Evolutionary conservation across 164 flowering plant species (phyloP).

Genomic region (Protea cynaroides): DNA sequence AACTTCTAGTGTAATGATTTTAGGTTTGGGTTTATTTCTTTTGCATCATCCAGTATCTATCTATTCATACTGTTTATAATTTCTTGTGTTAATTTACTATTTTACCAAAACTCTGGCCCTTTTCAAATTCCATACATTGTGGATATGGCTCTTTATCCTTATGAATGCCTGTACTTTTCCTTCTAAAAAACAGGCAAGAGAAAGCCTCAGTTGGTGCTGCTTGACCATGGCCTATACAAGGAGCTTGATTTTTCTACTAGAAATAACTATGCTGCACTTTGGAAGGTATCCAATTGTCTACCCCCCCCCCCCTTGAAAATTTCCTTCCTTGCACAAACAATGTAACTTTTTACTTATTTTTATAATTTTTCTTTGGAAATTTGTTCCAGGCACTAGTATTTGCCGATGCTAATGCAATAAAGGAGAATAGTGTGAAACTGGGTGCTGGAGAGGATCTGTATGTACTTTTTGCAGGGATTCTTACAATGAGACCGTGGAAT

Average conservation of each 20-base stretch:
- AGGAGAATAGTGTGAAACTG: slow-evolving; percentile 76
- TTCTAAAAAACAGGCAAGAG: slow-evolving; percentile 43
- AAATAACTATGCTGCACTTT: slow-evolving; percentile 84
- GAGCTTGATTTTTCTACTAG: slow-evolving; percentile 72
- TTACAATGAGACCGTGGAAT: slow-evolving; percentile 96
- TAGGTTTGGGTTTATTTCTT: too few relatives aligned
- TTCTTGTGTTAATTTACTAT: too few relatives aligned
- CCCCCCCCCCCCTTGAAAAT: neutral
- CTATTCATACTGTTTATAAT: too few relatives aligned
- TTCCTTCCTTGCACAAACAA: slow-evolving; percentile 2
- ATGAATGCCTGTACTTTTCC: neutral
- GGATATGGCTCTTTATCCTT: too few relatives aligned
- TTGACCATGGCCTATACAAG: slow-evolving; percentile 93
- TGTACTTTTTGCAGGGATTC: slow-evolving; percentile 85
- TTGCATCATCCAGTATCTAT: too few relatives aligned
- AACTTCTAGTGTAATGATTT: too few relatives aligned
- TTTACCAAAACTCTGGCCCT: too few relatives aligned
- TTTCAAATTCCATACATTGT: too few relatives aligned
- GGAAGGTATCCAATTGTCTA: slow-evolving; percentile 53
- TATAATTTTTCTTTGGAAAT: slow-evolving; percentile 6
- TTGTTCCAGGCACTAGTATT: slow-evolving; percentile 64
- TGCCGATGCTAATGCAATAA: slow-evolving; percentile 83
- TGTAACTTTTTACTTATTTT: neutral
- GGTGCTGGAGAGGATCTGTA: slow-evolving; percentile 98
- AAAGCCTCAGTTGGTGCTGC: slow-evolving; percentile 79